phyloP scores from a whole-genome alignment of 345 rosid species.

The Trapa incisa region DNA sequence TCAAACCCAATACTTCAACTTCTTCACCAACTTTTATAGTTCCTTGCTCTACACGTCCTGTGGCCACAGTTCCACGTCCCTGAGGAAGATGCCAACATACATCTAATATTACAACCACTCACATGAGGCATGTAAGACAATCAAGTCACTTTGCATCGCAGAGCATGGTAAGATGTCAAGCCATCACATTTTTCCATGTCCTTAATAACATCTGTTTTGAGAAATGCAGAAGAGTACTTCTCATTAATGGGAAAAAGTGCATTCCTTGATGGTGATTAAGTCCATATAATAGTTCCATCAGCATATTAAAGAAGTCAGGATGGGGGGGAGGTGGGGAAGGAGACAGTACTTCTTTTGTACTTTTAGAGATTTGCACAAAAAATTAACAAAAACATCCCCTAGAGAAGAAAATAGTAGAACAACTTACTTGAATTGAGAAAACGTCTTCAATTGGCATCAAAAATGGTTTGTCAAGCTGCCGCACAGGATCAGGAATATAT shows the following conservation, averaged over 20 bases:
- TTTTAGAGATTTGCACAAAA: too few species aligned
- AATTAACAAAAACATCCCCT: neutral
- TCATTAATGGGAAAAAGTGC: too few species aligned
- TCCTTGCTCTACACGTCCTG: slow-evolving; percentile 96
- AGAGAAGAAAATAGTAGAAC: neutral
- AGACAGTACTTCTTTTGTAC: neutral
- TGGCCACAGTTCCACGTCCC: slow-evolving; percentile 99
- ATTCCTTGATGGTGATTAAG: neutral
- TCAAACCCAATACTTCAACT: slow-evolving; percentile 89
- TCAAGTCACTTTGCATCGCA: neutral
- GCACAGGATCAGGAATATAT: slow-evolving; percentile 92
- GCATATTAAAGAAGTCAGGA: neutral
- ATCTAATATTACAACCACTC: neutral
- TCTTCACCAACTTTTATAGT: slow-evolving; percentile 94
- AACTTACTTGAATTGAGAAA: slow-evolving; percentile 76
- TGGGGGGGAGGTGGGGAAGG: too few species aligned
- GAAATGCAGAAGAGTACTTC: neutral
- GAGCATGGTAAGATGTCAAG: neutral
- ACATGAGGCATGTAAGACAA: neutral
- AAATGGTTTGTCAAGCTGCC: slow-evolving; percentile 91
- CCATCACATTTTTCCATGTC: neutral
- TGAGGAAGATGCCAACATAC: slow-evolving; percentile 11
- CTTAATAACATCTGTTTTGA: neutral
- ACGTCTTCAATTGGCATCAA: slow-evolving; percentile 98
- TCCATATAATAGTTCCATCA: neutral